Conservation (phyloP, 805 yeast species). For the Jamesozyma lodderae region DNA sequence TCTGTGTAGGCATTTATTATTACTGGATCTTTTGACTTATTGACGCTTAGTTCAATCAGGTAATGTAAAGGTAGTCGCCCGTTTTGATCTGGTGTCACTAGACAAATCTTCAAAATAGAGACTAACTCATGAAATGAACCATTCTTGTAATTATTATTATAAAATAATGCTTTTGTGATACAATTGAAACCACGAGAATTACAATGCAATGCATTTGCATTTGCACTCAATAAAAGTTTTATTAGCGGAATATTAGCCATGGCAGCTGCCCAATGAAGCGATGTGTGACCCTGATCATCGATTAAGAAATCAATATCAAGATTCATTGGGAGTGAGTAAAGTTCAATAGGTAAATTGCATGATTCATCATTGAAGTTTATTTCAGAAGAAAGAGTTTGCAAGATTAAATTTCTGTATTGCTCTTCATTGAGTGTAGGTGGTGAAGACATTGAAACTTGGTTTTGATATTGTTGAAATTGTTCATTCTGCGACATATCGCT, state of each 20-base stretch:
- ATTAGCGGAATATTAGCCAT: conserved; percentile 57
- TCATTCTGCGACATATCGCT: neutral
- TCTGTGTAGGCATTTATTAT: conserved; percentile 49
- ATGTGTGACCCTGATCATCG: conserved; percentile 75
- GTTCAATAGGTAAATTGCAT: conserved; percentile 28
- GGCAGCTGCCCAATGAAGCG: conserved; percentile 81
- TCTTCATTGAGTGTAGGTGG: conserved; percentile 5
- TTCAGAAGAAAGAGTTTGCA: conserved; percentile 27
- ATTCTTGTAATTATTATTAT: conserved; percentile 63
- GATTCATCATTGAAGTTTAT: conserved; percentile 22
- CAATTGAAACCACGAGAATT: conserved; percentile 59
- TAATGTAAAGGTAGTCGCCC: conserved; percentile 72
- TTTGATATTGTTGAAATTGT: conserved; percentile 29
- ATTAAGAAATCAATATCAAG: conserved; percentile 59
- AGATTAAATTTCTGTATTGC: conserved; percentile 22
- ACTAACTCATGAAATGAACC: conserved; percentile 51
- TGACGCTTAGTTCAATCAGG: conserved; percentile 45
- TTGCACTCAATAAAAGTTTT: conserved; percentile 44
- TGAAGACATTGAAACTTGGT: neutral
- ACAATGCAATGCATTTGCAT: conserved; percentile 50
- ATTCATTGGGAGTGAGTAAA: conserved; percentile 50
- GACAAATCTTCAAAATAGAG: conserved; percentile 51
- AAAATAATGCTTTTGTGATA: conserved; percentile 56
- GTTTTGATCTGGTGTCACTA: conserved; percentile 61
- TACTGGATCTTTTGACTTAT: conserved; percentile 39